Base-by-base conservation (phyloP, 192 early-diverging fungal genomes). In the Coemansia sp. region DNA sequence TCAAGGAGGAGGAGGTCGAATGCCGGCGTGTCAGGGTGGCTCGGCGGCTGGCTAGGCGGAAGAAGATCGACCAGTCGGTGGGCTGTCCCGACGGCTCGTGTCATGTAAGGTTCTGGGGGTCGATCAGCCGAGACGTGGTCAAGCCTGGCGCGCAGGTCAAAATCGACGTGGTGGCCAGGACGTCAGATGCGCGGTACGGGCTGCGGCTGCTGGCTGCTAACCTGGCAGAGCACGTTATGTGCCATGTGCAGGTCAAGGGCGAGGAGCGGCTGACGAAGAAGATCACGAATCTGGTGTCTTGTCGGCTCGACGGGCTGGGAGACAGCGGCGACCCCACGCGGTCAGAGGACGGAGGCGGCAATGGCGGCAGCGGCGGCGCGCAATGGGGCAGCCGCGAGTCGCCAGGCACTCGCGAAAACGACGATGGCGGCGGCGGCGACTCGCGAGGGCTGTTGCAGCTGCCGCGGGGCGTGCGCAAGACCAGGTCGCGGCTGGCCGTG, bases 71-170 rank as follows among this genome's bases (percentile, higher is more conserved):
- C 54, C 76, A 79, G 64, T 79, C 76, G 34, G 76, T 79, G 14
- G 76, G 76, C 6, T 79, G 76, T 32, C 76, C 76, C 6, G 71
- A 79, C 58, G 76, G 76, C 28, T 67, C 71, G 16, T 79, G 76
- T 39, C 76, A 79, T 22, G 76, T 79, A 29, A 61, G 68, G 20
- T 64, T 79, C 47, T 62, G 64, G 51, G 76, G 76, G 18, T 50
- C 68, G 4, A 25, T 79, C 34, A 70, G 64, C 58, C 45, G 71
- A 25, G 76, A 79, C 46, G 62, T 73, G n/a, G 76, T 73, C 10
- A 62, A 58, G 57, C 76, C 76, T 3, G 76, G 76, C 23, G 58
- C 64, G 24, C 64, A 69, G 36, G 1, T 79, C n/a, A 65, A 62
- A 2, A n/a, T 79, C 9, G 67, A 73, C 24, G 54, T 79, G 20